A percentile compares a stretch with the other conserved stretches of the same genome.
Conservation (phyloP, 75 land plant genomes). For the Pinus taeda region DNA sequence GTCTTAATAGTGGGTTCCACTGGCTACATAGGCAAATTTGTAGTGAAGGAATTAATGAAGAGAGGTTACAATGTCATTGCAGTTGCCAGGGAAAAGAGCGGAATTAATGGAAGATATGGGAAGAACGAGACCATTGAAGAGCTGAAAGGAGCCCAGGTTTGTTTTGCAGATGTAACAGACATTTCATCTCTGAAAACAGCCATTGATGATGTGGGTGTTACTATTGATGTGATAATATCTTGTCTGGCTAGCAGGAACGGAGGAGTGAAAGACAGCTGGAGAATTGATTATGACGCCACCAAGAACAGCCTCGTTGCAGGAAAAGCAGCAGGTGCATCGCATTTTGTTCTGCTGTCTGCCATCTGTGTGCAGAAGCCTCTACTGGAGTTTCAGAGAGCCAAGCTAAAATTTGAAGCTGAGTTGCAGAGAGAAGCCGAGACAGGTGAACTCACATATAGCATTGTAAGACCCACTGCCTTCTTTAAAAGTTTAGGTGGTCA, state of each 20-base stretch:
- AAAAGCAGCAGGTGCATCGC: constrained; percentile 64
- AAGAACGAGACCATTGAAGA: constrained; percentile 44
- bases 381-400: constrained; percentile 91
- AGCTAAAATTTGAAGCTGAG: constrained; percentile 94
- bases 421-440: constrained; percentile 39
- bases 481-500: constrained; percentile 98
- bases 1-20: constrained; percentile 89
- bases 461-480: constrained; percentile 96
- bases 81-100: constrained; percentile 85
- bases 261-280: constrained; percentile 91
- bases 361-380: constrained; percentile 98
- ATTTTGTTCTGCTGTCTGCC: constrained; percentile 94
- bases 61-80: constrained; percentile 79
- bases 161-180: constrained; percentile 87
- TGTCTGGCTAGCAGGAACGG: constrained; percentile 95
- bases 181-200: constrained; percentile 35
- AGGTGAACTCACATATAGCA: constrained; percentile 71
- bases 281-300: constrained; percentile 89
- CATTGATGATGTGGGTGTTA: constrained; percentile 21
- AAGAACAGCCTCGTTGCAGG: constrained; percentile 77
- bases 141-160: constrained; percentile 68
- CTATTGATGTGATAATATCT: constrained; percentile 80
- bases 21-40: constrained; percentile 96
- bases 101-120: constrained; percentile 56
- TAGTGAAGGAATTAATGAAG: constrained; percentile 71